Evolutionary conservation across 2,329 filamentous ascomycete genomes (phyloP).

Genomic region (Colletotrichum musicola): DNA sequence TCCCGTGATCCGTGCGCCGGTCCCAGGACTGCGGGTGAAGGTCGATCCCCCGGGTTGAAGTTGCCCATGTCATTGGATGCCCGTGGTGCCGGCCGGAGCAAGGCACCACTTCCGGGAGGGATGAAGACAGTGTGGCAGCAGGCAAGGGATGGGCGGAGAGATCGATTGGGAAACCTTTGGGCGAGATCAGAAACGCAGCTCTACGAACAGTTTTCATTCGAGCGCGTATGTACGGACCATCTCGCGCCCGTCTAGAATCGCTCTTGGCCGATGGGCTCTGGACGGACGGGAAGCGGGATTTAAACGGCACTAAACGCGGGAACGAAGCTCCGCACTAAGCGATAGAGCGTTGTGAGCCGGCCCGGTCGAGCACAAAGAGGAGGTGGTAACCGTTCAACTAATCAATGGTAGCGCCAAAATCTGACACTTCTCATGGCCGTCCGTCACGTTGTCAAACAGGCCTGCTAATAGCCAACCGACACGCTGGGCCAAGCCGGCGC

Average conservation of each 20-base stretch:
- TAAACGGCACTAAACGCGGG: slow-evolving; percentile 16
- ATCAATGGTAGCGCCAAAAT: not conserved
- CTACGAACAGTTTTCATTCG: not conserved
- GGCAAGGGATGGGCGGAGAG: slow-evolving; percentile 10
- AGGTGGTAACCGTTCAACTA: not conserved
- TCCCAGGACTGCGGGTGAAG: slow-evolving; percentile 39
- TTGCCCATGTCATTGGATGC: slow-evolving; percentile 18
- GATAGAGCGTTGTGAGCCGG: not conserved
- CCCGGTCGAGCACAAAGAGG: slow-evolving; percentile 8
- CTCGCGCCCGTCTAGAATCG: not conserved
- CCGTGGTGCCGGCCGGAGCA: slow-evolving; percentile 8
- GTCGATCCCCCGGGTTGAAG: slow-evolving; percentile 37
- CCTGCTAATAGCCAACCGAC: not conserved
- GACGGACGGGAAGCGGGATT: slow-evolving; percentile 13
- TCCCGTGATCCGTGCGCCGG: slow-evolving; percentile 29
- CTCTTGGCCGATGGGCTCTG: not conserved
- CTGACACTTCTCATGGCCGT: not conserved
- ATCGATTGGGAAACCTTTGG: not conserved
- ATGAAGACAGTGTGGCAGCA: slow-evolving; percentile 9
- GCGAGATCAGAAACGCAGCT: not conserved
- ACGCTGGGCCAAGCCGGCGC: not conserved
- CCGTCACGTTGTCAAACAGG: not conserved
- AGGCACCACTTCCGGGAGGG: slow-evolving; percentile 15
- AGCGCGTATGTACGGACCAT: not conserved
- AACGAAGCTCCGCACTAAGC: slow-evolving; percentile 10